Percentiles rank a stretch among this genome's conserved stretches.
Conservation (phyloP, 805 yeast species). For the Yarrowia hollandica region DNA sequence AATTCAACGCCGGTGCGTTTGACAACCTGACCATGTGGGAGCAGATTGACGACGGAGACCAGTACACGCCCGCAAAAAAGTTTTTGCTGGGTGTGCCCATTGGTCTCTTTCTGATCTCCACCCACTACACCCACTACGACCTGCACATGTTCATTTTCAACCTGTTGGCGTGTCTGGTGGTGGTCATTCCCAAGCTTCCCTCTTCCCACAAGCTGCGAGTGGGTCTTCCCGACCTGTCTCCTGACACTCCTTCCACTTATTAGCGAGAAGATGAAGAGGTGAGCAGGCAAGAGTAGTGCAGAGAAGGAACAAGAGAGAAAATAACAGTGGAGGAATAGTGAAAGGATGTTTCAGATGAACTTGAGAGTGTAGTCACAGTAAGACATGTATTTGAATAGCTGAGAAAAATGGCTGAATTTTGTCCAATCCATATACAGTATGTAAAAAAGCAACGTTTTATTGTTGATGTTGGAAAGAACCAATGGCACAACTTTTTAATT, state of each 20-base stretch:
- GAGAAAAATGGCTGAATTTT: too few species aligned
- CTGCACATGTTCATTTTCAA: constrained; percentile 75
- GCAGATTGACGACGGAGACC: constrained; percentile 93
- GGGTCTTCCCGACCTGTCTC: constrained; percentile 35
- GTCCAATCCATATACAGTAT: too few species aligned
- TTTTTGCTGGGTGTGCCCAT: constrained; percentile 92
- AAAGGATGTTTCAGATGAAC: neutral
- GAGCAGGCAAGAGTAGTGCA: neutral
- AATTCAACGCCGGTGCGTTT: constrained; percentile 93
- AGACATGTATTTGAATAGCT: too few species aligned
- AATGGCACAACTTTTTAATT: too few species aligned
- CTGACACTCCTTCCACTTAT: constrained; percentile 25
- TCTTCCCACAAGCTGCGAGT: constrained; percentile 42
- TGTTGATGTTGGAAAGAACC: too few species aligned
- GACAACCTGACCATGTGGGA: constrained; percentile 99
- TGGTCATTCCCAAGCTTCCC: constrained; percentile 90
- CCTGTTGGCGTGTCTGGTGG: constrained; percentile 76
- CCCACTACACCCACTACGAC: constrained; percentile 88
- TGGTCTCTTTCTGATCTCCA: constrained; percentile 75
- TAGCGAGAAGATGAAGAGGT: too few species aligned
- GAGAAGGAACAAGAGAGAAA: too few species aligned
- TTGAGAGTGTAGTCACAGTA: too few species aligned
- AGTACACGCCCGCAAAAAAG: constrained; percentile 94
- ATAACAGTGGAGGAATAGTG: constrained; percentile 24
- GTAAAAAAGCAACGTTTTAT: too few species aligned